Evolutionary conservation across 768 basidiomycete species (phyloP).

Genomic region (Jaapia argillacea): DNA sequence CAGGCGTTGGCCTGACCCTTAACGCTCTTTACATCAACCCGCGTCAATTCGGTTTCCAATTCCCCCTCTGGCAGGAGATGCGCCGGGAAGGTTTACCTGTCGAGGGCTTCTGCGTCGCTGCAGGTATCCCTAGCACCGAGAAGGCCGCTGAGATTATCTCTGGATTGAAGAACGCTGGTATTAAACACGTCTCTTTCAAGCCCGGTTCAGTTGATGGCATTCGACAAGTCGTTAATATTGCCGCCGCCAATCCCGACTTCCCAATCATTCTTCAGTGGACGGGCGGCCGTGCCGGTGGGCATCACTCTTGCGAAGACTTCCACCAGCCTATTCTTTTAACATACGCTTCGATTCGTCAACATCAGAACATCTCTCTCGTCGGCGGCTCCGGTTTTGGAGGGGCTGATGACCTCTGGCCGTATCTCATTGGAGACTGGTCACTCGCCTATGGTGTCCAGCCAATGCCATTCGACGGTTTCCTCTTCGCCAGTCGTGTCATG

Average conservation of each 20-base stretch:
- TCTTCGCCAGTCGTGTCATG: conserved; percentile 97
- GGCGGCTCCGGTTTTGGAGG: conserved; percentile 95
- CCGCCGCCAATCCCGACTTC: conserved; percentile 87
- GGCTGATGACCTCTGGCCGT: conserved; percentile 93
- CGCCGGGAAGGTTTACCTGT: conserved; percentile 89
- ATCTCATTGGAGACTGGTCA: conserved; percentile 95
- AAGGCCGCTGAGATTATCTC: conserved; percentile 96
- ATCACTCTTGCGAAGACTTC: conserved; percentile 98
- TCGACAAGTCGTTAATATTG: conserved; percentile 94
- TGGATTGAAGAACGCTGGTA: conserved; percentile 71
- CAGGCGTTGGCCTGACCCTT: conserved; percentile 86
- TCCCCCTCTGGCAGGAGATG: conserved; percentile 98
- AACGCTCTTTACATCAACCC: conserved; percentile 98
- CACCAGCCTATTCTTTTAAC: conserved; percentile 91
- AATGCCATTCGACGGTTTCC: conserved; percentile 98
- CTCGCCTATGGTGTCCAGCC: conserved; percentile 76
- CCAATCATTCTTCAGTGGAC: conserved; percentile 99
- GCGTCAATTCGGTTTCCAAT: conserved; percentile 93
- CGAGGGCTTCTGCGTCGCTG: conserved; percentile 99
- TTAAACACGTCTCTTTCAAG: conserved; percentile 96
- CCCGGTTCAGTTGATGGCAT: conserved; percentile 98
- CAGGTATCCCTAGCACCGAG: conserved; percentile 93
- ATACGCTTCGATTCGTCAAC: conserved; percentile 83
- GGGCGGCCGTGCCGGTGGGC: conserved; percentile 96
- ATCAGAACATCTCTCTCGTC: conserved; percentile 81